phyloP scores from a whole-genome alignment of 345 rosid species.

The Ceriops decandra region DNA sequence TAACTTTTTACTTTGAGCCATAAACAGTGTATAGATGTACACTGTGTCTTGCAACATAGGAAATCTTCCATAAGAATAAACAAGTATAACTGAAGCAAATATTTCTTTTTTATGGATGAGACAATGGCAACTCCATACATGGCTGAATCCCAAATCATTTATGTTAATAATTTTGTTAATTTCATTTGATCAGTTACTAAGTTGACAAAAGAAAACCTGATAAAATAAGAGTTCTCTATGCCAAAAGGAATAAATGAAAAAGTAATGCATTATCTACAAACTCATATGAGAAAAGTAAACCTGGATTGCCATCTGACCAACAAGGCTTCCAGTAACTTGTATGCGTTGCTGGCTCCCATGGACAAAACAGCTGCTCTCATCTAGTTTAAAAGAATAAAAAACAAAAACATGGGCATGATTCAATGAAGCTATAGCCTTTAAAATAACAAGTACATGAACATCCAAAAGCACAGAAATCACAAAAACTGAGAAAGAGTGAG shows the following conservation, averaged over 20 bases:
- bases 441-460: background rate
- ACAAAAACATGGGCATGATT: background rate
- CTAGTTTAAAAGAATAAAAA: constrained; percentile 31
- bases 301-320: constrained; percentile 76
- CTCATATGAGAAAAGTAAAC: constrained; percentile 36
- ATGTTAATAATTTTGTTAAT: background rate
- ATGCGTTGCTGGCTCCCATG: constrained; percentile 59
- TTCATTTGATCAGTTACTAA: background rate
- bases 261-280: background rate
- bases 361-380: constrained; percentile 64
- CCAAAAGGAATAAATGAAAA: background rate
- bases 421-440: background rate
- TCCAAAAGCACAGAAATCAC: background rate
- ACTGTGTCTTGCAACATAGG: background rate
- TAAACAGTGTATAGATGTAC: constrained; percentile 1
- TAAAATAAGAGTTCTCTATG: constrained; percentile 6
- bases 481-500: background rate
- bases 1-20: background rate
- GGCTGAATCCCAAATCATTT: background rate
- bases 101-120: background rate
- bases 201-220: too few relatives aligned
- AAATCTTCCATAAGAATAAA: constrained; percentile 6
- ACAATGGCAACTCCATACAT: background rate
- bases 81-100: background rate
- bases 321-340: constrained; percentile 61